Base-by-base conservation (phyloP, 2,329 filamentous ascomycete species). In the Colletotrichum paranaense region DNA sequence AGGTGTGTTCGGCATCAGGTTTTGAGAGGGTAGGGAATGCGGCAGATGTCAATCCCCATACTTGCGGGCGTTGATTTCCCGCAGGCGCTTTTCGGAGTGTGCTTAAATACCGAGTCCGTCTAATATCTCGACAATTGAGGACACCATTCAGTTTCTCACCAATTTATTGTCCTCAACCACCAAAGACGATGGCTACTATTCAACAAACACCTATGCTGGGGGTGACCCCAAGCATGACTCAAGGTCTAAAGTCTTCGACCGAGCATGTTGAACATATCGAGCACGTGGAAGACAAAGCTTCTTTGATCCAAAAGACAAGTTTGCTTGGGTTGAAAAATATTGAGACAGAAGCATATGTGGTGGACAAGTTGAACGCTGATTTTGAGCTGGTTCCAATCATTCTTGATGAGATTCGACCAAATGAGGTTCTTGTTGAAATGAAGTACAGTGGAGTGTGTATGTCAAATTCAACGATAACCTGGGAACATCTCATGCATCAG, bases 371-470 rank as follows among this genome's bases (percentile, higher is more conserved):
- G 19, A 56, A 68, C 3, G 68, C 68, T 6, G 38, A 52, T 11
- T 72, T 72, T 64, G 30, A 68, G 16, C 64, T 72, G 14, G 49
- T 68, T 8, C 68, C 64, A 3, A 30, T 72, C 16, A 58, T 72
- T 26, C 68, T 72, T n/a, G 68, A 72, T 38, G 64, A 68, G 52
- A 38, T 72, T 11, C 68, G 68, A 9, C 92, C 95, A 63, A 95
- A 97, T 86, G 94, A 98, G 85, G 94, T 98, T 77, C 93, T 98
- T 76, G 87, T 98, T 85, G 95, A 97, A 85, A 90, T 97, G 88
- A 95, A 95, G 84, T 97, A 91, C 88, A 93, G 93, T 42, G 95
- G 95, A 81, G 94, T 97, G 77, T 97, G 95, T 72, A 72, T 30
- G 68, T 53, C 19, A n/a, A 16, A 1, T n/a, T 49, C 14, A 19